Base-by-base conservation (phyloP, 441 rosid species). In the Erodium moschatum region DNA sequence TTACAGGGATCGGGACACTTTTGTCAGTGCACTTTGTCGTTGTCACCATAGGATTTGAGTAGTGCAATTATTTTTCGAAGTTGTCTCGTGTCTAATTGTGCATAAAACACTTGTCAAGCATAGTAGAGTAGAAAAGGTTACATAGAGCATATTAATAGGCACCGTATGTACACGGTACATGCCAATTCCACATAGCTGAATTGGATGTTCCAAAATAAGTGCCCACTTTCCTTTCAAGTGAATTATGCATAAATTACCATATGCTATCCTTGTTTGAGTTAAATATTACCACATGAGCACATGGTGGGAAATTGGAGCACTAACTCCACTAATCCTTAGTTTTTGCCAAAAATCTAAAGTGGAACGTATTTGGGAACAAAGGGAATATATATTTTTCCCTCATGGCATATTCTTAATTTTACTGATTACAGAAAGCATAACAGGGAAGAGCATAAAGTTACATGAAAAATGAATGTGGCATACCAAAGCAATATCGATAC, bases 401-500 rank as follows among this genome's bases (percentile, higher is more conserved):
- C 42, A 6, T 20, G 19, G 16, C 27, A 65, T 16, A 42, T 42
- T 16, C n/a, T 21, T 15, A 65, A 56, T 68, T 70, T 13, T 27
- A 70, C 60, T 50, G 46, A 70, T 46, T 56, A 66, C 65, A 52
- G 16, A 68, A 69, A 54, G 64, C 42, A 74, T 65, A 72, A 68
- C 40, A 75, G 66, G 29, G 61, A 29, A 38, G 5, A 65, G 31
- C 66, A 52, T 54, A 63, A 35, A 63, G 60, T 65, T 18, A 62
- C 54, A 61, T 35, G 50, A 44, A 44, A 44, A 44, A 24, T 2
- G 3, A 4, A 24, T 42, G 54, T 44, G 20, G 63, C 20, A 18
- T 89, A 96, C 99, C 91, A 90, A 72, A 70, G 98, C 96, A 72
- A 96, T 89, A 82, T 96, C 99, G 68, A 96, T 90, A 87, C 99